Percentiles rank a stretch among this genome's conserved stretches.
Evolutionary conservation across 1,139 yeast genomes (phyloP).

Genomic region (Geotrichum phurueaensis): DNA sequence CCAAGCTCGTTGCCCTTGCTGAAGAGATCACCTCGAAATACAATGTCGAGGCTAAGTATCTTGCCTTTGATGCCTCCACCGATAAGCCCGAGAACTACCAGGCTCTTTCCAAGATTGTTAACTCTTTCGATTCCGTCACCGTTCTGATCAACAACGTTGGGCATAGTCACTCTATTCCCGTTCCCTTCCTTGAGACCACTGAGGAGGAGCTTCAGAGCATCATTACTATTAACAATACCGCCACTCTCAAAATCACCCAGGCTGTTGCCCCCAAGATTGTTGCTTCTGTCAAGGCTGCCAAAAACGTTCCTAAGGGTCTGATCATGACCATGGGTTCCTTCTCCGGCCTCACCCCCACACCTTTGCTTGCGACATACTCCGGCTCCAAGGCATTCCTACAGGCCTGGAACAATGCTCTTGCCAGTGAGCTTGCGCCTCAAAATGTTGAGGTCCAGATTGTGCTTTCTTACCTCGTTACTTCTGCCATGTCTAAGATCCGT

Average conservation of each 20-base stretch:
- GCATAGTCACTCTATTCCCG: slow-evolving; percentile 89
- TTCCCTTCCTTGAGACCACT: slow-evolving; percentile 78
- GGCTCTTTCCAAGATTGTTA: slow-evolving; percentile 45
- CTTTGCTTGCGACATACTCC: slow-evolving; percentile 85
- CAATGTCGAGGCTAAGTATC: slow-evolving; percentile 56
- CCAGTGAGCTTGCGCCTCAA: slow-evolving; percentile 69
- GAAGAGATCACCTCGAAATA: slow-evolving; percentile 55
- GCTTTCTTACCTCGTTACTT: slow-evolving; percentile 85
- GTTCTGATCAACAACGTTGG: slow-evolving; percentile 90
- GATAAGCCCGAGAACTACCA: slow-evolving; percentile 52
- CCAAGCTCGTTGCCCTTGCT: slow-evolving; percentile 65
- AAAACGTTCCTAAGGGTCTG: slow-evolving; percentile 45
- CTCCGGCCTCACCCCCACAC: slow-evolving; percentile 91
- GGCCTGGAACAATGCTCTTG: slow-evolving; percentile 82
- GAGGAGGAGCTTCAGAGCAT: slow-evolving; percentile 69
- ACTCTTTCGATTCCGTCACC: slow-evolving; percentile 48
- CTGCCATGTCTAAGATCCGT: slow-evolving; percentile 92
- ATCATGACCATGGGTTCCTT: slow-evolving; percentile 94
- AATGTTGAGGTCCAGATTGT: slow-evolving; percentile 81
- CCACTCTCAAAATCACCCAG: slow-evolving; percentile 80
- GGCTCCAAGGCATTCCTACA: slow-evolving; percentile 96
- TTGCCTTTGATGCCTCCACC: slow-evolving; percentile 73
- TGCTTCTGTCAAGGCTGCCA: slow-evolving; percentile 43
- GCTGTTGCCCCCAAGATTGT: slow-evolving; percentile 62
- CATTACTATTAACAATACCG: slow-evolving; percentile 76